Conservation (phyloP, 192 early-diverging fungal genomes). For the Radiomyces spectabilis region DNA sequence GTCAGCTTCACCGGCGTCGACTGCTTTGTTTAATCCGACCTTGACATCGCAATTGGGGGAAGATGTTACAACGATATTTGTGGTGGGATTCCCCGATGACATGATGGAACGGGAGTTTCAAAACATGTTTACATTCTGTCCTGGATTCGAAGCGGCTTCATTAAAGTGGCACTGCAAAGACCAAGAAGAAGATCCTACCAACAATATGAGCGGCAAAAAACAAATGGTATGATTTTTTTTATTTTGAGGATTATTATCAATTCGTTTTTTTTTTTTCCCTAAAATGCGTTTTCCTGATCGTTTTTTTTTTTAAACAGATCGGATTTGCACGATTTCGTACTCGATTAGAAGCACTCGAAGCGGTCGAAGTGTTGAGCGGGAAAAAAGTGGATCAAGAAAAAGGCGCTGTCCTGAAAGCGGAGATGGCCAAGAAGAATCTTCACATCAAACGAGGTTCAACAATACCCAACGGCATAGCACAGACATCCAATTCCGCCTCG, state of each 20-base stretch:
- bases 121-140: constrained; percentile 97
- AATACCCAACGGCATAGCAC: neutral
- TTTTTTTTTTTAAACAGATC: constrained; percentile 57
- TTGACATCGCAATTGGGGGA: constrained; percentile 34
- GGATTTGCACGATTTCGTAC: constrained; percentile 98
- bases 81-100: constrained; percentile 98
- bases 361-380: constrained; percentile 86
- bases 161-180: constrained; percentile 83
- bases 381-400: constrained; percentile 81
- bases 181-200: constrained; percentile 55
- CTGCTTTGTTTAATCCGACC: neutral
- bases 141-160: constrained; percentile 96
- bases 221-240: constrained; percentile 20
- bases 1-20: constrained; percentile 8
- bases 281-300: neutral
- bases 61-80: constrained; percentile 98
- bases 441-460: constrained; percentile 76
- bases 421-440: constrained; percentile 99
- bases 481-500: too few relatives aligned
- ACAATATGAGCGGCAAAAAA: constrained; percentile 13
- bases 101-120: constrained; percentile 99
- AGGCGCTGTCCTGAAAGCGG: constrained; percentile 86
- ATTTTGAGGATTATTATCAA: neutral
- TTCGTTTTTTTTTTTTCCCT: too few relatives aligned
- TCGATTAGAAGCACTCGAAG: constrained; percentile 83